Evolutionary conservation across 2,329 filamentous ascomycete species (phyloP).

Genomic region (Cephalotrichum gorgonifer): DNA sequence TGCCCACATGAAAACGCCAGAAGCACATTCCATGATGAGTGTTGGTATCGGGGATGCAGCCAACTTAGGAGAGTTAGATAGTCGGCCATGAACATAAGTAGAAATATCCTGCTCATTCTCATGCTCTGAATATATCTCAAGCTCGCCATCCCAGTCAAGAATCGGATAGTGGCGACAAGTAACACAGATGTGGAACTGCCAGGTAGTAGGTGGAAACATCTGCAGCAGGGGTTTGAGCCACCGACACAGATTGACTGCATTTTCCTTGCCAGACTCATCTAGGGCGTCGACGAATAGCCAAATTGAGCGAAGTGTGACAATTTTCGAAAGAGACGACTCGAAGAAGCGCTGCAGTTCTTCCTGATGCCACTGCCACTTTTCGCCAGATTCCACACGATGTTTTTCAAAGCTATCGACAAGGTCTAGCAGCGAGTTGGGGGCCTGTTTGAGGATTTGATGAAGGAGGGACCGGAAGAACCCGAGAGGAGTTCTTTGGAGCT

Average conservation of each 20-base stretch:
- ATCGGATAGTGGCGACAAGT: slow-evolving; percentile 21
- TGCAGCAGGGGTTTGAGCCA: slow-evolving; percentile 13
- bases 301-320: too few species aligned
- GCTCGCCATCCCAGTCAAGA: slow-evolving; percentile 7
- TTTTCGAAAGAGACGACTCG: too few species aligned
- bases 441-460: slow-evolving; percentile 19
- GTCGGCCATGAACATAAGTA: slow-evolving; percentile 14
- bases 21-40: slow-evolving; percentile 14
- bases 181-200: slow-evolving; percentile 18
- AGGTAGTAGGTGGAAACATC: slow-evolving; percentile 2
- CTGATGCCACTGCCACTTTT: slow-evolving; percentile 17
- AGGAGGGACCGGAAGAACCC: slow-evolving; percentile 25
- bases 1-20: slow-evolving; percentile 26
- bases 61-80: slow-evolving; percentile 6
- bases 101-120: slow-evolving; percentile 17
- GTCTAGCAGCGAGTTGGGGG: slow-evolving; percentile 10
- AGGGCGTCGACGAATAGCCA: slow-evolving; percentile 23
- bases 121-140: slow-evolving; percentile 17
- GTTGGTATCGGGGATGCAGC: not conserved
- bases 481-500: slow-evolving; percentile 18
- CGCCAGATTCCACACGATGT: slow-evolving; percentile 1
- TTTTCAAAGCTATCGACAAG: slow-evolving; percentile 11
- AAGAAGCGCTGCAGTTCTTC: slow-evolving; percentile 12
- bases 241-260: slow-evolving; percentile 11
- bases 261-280: slow-evolving; percentile 20